Evolutionary conservation across 345 rosid species (phyloP), one percentile per base, ranked within the genome.

Genomic region (Rhizophora mangle): DNA sequence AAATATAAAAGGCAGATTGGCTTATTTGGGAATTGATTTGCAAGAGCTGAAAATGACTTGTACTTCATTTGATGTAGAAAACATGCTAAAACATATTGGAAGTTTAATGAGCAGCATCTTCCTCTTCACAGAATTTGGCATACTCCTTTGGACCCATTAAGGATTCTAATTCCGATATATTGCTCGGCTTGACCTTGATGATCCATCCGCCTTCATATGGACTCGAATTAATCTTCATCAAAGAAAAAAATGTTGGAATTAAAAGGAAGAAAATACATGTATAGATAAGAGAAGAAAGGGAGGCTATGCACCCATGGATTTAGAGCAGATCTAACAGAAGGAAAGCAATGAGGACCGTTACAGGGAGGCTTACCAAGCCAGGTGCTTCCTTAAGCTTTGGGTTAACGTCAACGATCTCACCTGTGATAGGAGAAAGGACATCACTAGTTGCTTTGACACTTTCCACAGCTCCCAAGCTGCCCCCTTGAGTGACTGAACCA

Each of bases 371-470:
- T 79, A 95, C 97, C 89, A 85, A 27, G 62, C 97, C 99, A 31
- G 99, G 97, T 18, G 86, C 53, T 39, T 85, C 97, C 4, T 72
- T 63, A 31, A 95, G 97, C 80, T 86, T 85, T 21, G 87, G 67
- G 82, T 92, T 95, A 59, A 92, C 84, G 79, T 88, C 99, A 55
- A 92, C 72, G 75, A 95, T 39, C 71, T 90, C 91, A 68, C 97
- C 99, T 8, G 97, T 88, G 79, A 92, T 82, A 6, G 98, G 99
- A 19, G 91, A 90, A 65, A 85, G 79, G 49, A 92, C 65, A 78
- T 95, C 99, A 78, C 99, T 95, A 39, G 99, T 92, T 63, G 99
- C 99, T 70, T 90, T 95, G 57, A 92, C 99, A 85, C 97, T 92
- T 58, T 92, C 99, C 67, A 95, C 97, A 5, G 96, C 96, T 71